Base-by-base conservation (phyloP, 768 basidiomycete species). In the Boletus vinaceobasis region DNA sequence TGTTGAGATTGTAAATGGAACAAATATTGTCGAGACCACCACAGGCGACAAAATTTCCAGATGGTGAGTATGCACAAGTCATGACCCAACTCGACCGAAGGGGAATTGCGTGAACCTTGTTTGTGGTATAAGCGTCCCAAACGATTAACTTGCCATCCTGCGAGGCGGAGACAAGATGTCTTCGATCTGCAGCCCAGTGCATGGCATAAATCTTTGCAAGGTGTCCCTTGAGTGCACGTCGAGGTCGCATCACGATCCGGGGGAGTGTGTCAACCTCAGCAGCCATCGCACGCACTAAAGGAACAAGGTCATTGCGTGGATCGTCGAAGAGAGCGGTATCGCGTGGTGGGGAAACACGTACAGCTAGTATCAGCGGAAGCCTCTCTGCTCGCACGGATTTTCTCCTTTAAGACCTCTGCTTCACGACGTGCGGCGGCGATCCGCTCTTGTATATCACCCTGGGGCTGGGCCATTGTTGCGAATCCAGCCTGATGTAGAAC, bases 41-140 rank as follows among this genome's bases (percentile, higher is more conserved):
- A 64, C 97, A 98, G 35, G 97, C 97, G 59, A 99, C 97, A 61
- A 90, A 97, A 73, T 91, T 95, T 47, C 97, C 96, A 17, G 91
- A 92, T 5, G 97, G 96, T 21, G 97, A 88, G 74, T 98, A 98
- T 48, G 96, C 96, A 71, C 96, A 99, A 48, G 96, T 99, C 96
- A 99, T 99, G 75, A 99, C 96, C 96, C 96, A 99, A 68, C 91
- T 93, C 43, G 94, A 97, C 49, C 96, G 87, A 44, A 99, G 79
- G 48, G 96, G 96, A 71, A 99, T 99, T 63, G 96, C 96, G 69
- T 99, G 97, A 56, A 99, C 96, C 79, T 99, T 99, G 83, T 99
- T 99, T 55, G 95, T 97, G n/a, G 96, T 98, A 75, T 98, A 98
- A 48, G 96, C 96, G 73, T 99, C 96, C 96, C 96, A 99, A 50